Evolutionary conservation across 805 yeast species (phyloP), one percentile per base, ranked within the genome.

Genomic region (Teunomyces tritomae): DNA sequence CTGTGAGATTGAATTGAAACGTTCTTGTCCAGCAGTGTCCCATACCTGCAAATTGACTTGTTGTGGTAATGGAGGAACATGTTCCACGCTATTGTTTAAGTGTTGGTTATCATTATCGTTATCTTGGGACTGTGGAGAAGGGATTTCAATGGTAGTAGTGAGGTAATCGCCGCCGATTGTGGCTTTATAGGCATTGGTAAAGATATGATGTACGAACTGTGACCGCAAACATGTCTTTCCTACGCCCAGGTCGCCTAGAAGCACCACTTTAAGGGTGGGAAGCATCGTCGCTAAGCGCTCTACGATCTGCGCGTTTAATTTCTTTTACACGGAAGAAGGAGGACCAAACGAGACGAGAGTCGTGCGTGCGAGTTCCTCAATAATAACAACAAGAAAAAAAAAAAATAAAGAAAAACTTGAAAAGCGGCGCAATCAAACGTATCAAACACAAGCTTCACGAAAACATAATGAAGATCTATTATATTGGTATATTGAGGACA

Each of bases 401-500:
- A 34, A 37, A 17, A 24, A 8, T 8, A 13, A 34, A 11, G 14
- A 13, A 16, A 34, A 27, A 32, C 34, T 32, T n/a, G 1, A 30
- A 30, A 28, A 24, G 20, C n/a, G 26, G 16, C 27, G 29, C 20
- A 34, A 34, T 1, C 20, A 34, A 34, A 9, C 37, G 24, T 20
- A 20, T 5, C 24, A 20, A 6, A 20, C 4, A 20, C 5, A 1
- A 20, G 6, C 24, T 20, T 20, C 24, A 20, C 24, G 24, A 20
- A 20, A 20, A 28, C 45, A 57, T 26, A 28, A 94, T 94, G 99
- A 90, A 89, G 78, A 79, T 94, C 51, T 90, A 83, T 69, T 92
- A 91, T 68, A 83, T 94, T 54, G 98, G 97, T 40, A 80, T 94
- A 43, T 74, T 92, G 52, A 85, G 89, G 60, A 82, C 83, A 51